Percentiles rank a stretch among this genome's conserved stretches.
Conservation (phyloP, 1,139 yeast species). For the Protomyces inundatus region DNA sequence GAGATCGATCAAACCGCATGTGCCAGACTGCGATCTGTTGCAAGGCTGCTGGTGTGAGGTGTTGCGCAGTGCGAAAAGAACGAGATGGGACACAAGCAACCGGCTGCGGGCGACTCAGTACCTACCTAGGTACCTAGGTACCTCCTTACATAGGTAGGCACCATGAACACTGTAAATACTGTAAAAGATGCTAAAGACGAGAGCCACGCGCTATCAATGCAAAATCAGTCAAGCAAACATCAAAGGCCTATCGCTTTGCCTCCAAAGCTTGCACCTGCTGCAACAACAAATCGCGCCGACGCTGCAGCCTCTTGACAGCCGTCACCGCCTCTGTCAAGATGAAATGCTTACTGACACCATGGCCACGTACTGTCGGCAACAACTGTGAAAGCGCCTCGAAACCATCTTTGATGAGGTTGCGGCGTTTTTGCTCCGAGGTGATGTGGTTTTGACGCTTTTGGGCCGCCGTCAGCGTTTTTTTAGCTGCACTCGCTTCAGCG, state of each 20-base stretch:
- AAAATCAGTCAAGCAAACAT: no score
- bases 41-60: no score
- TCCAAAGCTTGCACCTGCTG: neutral
- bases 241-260: neutral
- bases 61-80: no score
- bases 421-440: conserved; percentile 67
- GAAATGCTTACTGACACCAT: conserved; percentile 2
- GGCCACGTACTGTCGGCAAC: conserved; percentile 38
- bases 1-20: no score
- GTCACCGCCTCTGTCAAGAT: neutral
- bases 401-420: conserved; percentile 58
- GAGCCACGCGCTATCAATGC: no score
- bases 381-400: conserved; percentile 41
- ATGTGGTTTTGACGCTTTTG: conserved; percentile 71
- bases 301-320: neutral
- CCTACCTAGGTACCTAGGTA: no score
- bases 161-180: no score
- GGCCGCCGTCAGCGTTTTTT: conserved; percentile 1
- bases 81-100: no score
- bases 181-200: no score
- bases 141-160: no score
- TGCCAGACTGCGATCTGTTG: no score
- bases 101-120: no score
- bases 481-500: neutral
- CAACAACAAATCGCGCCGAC: neutral